A percentile compares a stretch with the other conserved stretches of the same genome.
These are phyloP conservation scores for Colletotrichum destructivum DNA, from an alignment of 2,329 filamentous ascomycete species.

Conservation along the genomic window DNA sequence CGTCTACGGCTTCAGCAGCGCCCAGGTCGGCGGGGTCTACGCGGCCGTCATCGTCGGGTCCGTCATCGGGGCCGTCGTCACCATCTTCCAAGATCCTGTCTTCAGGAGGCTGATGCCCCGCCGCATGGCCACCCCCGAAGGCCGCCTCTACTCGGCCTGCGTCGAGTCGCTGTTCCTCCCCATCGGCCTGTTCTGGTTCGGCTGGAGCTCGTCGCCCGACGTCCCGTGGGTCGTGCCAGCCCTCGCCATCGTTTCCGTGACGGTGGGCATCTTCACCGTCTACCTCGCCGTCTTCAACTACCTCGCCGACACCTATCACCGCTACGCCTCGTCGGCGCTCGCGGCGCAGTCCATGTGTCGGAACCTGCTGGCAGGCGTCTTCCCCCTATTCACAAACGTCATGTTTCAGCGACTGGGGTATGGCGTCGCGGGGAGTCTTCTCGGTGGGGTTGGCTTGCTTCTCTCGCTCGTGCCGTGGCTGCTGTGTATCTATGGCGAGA, in stretches of 20 bases:
- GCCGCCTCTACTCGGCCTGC: conserved; percentile 75
- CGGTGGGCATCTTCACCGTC: conserved; percentile 78
- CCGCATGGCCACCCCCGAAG: conserved; percentile 64
- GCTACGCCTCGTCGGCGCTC: conserved; percentile 76
- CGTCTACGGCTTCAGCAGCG: conserved; percentile 72
- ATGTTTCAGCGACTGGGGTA: conserved; percentile 74
- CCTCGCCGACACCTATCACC: conserved; percentile 77
- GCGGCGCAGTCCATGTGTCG: conserved; percentile 78
- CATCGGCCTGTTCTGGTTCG: conserved; percentile 79
- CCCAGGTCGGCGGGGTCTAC: conserved; percentile 75
- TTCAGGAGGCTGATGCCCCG: conserved; percentile 63
- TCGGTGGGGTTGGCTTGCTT: conserved; percentile 67
- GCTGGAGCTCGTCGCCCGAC: conserved; percentile 68
- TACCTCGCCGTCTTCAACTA: conserved; percentile 81
- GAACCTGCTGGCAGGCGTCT: conserved; percentile 75
- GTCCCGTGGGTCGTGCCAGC: conserved; percentile 76
- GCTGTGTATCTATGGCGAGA: conserved; percentile 74
- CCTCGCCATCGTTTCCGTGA: conserved; percentile 73
- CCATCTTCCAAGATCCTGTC: conserved; percentile 70
- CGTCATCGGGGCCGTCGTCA: conserved; percentile 67
- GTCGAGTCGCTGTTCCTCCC: conserved; percentile 74
- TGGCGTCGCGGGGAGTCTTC: conserved; percentile 72
- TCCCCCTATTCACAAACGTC: conserved; percentile 62
- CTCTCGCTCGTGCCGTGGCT: conserved; percentile 78
- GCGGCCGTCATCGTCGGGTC: conserved; percentile 57